These are phyloP conservation scores for Tulasnella sp. DNA, from an alignment of 768 basidiomycete species.

Conservation along the genomic window DNA sequence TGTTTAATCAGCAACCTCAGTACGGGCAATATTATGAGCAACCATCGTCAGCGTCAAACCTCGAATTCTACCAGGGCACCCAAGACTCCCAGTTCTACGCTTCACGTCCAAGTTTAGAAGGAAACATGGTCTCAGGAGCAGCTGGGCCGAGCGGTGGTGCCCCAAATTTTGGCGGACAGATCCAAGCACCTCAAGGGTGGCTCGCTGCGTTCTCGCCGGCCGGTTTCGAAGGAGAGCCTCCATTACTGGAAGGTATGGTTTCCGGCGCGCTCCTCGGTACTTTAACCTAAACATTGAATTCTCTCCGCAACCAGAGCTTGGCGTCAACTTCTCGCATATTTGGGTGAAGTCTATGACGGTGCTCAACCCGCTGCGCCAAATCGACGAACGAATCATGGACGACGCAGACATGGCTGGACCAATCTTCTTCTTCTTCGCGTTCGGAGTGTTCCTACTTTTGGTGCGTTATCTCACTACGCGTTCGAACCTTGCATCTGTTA, in stretches of 20 bases:
- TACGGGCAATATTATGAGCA: slow-evolving; percentile 19
- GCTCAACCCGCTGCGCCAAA: slow-evolving; percentile 79
- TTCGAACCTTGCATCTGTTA: background rate
- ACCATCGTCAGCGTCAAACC: slow-evolving; percentile 23
- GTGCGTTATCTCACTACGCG: slow-evolving; percentile 49
- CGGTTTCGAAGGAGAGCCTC: slow-evolving; percentile 93
- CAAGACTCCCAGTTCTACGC: slow-evolving; percentile 26
- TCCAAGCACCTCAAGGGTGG: slow-evolving; percentile 69
- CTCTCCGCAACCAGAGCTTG: slow-evolving; percentile 62
- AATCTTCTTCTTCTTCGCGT: slow-evolving; percentile 90
- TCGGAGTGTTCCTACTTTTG: slow-evolving; percentile 86
- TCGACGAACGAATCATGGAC: slow-evolving; percentile 96
- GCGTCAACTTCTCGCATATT: slow-evolving; percentile 97
- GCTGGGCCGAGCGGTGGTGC: slow-evolving; percentile 48
- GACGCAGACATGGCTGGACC: slow-evolving; percentile 98
- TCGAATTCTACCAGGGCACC: slow-evolving; percentile 33
- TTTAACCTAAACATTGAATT: background rate
- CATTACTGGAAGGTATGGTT: slow-evolving; percentile 78
- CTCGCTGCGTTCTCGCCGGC: slow-evolving; percentile 96
- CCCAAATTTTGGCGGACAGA: slow-evolving; percentile 62
- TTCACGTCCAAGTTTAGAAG: slow-evolving; percentile 52
- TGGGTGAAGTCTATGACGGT: slow-evolving; percentile 91
- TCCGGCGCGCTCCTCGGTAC: background rate
- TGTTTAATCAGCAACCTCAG: slow-evolving; percentile 29
- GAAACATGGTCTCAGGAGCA: slow-evolving; percentile 57